A percentile compares a stretch with the other conserved stretches of the same genome.
These are phyloP conservation scores for Viola pubescens DNA, from an alignment of 441 rosid genomes.

Conservation along the genomic window DNA sequence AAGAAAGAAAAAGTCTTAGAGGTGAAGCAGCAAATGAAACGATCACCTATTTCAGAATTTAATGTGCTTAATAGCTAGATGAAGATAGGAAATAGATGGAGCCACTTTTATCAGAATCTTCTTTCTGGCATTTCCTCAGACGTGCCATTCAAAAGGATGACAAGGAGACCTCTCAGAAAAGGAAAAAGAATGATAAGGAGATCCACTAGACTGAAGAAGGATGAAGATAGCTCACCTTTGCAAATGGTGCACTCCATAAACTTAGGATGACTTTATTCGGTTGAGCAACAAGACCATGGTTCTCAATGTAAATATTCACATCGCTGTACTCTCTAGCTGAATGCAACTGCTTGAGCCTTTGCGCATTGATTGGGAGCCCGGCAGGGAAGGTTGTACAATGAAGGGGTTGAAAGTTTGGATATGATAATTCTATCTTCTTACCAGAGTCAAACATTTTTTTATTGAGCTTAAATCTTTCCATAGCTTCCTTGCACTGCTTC, in stretches of 20 bases:
- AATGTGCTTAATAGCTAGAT: neutral
- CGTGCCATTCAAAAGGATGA: no score
- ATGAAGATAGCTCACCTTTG: conserved; percentile 53
- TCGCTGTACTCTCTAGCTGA: conserved; percentile 56
- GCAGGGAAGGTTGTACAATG: conserved; percentile 45
- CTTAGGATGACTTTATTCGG: conserved; percentile 75
- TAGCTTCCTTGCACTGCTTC: conserved; percentile 72
- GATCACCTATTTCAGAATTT: no score
- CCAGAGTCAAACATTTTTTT: conserved; percentile 44
- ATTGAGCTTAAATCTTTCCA: conserved; percentile 45
- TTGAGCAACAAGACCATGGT: conserved; percentile 52
- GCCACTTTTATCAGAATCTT: no score
- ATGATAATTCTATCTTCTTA: conserved; percentile 52
- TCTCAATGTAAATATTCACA: conserved; percentile 46
- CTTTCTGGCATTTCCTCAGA: no score
- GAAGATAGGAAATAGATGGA: neutral
- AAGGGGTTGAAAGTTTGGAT: conserved; percentile 44
- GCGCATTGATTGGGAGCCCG: conserved; percentile 61
- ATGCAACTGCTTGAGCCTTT: conserved; percentile 44
- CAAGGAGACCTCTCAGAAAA: no score
- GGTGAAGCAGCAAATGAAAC: neutral
- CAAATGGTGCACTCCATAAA: conserved; percentile 85
- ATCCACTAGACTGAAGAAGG: neutral
- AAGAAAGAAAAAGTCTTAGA: neutral
- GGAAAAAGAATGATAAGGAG: conserved; percentile 4